Percentiles rank a stretch among this genome's conserved stretches.
Evolutionary conservation across 129 eudicot genomes (phyloP).

Genomic region (Lactuca saligna): DNA sequence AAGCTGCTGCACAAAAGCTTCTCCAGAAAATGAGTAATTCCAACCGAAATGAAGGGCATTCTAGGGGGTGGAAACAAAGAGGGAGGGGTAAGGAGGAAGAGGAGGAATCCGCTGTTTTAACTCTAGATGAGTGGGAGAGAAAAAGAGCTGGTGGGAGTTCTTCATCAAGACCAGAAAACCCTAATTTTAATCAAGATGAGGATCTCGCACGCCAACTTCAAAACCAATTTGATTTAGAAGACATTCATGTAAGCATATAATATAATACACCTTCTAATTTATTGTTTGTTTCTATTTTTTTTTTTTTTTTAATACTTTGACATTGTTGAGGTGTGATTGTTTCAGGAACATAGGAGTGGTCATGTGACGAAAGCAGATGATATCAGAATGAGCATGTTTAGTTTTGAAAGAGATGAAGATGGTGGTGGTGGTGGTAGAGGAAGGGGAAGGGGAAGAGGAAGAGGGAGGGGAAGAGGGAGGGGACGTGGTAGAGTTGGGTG

Average conservation of each 20-base stretch:
- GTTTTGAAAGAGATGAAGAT: slow-evolving; percentile 56
- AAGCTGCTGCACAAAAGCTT: slow-evolving; percentile 92
- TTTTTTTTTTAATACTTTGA: slow-evolving; percentile 7
- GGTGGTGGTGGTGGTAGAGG: slow-evolving; percentile 43
- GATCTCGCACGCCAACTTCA: slow-evolving; percentile 90
- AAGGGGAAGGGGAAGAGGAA: slow-evolving; percentile 66
- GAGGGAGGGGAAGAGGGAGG: slow-evolving; percentile 63
- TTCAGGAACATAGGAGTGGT: slow-evolving; percentile 57
- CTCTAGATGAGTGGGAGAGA: slow-evolving; percentile 90
- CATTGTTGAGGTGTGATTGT: slow-evolving; percentile 6
- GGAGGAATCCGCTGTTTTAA: slow-evolving; percentile 56
- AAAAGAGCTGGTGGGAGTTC: slow-evolving; percentile 51
- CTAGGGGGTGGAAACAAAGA: slow-evolving; percentile 61
- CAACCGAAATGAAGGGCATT: slow-evolving; percentile 39
- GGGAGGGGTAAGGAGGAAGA: slow-evolving; percentile 48
- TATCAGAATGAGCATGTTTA: slow-evolving; percentile 78
- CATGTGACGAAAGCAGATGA: slow-evolving; percentile 50
- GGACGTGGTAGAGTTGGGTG: slow-evolving; percentile 48
- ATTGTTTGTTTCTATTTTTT: too few species aligned
- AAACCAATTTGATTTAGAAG: slow-evolving; percentile 82
- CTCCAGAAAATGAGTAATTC: slow-evolving; percentile 68
- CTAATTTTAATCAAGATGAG: slow-evolving; percentile 60
- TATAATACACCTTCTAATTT: background rate
- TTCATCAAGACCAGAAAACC: slow-evolving; percentile 37
- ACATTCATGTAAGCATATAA: slow-evolving; percentile 47